Base-by-base conservation (phyloP, 1,139 yeast genomes). In the Suhomyces coccinellae region DNA sequence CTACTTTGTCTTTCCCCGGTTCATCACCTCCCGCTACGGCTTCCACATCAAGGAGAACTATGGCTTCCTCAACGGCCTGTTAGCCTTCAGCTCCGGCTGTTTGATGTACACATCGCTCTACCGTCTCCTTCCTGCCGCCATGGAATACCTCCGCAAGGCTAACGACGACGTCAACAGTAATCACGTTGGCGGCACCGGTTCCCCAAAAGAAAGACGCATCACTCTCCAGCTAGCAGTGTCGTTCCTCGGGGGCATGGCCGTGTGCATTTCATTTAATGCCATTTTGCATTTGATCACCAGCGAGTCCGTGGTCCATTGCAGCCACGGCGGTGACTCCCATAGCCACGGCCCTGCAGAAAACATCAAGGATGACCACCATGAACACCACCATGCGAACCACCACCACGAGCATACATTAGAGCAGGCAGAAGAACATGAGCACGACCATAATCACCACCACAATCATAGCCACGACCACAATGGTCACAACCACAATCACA, bases 281-380 rank as follows among this genome's bases (percentile, higher is more conserved):
- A 37, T 84, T 0, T 80, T 91, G 13, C 97, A 91, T 61, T 63
- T 81, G 35, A 63, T 84, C 44, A 88, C 97, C 2, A 81, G 93
- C 47, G 88, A 87, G 57, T 84, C 95, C 27, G 79, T 91, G 26
- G 88, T 91, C 0, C 97, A 90, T 59, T 90, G 97, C 63, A 84
- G 81, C 14, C 97, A 90, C 56, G 70, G 67, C 17, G 67, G 65
- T 8, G 77, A 46, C 27, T 20, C 39, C 11, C 30, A 36, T 12
- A 17, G 29, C 11, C 36, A 38, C 20, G 17, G n/a, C 3, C 33
- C 14, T 4, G 9, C 32, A 4, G 28, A 33, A 32, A 14, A 49
- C 24, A 20, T 20, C 20, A 52, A 43, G 33, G 22, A 41, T 4
- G 50, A 49, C 15, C 4, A 36, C 14, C 46, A 44, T 20, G 34